These are phyloP conservation scores for Aspergillus steynii DNA, from an alignment of 495 filamentous ascomycete species.

Conservation along the genomic window DNA sequence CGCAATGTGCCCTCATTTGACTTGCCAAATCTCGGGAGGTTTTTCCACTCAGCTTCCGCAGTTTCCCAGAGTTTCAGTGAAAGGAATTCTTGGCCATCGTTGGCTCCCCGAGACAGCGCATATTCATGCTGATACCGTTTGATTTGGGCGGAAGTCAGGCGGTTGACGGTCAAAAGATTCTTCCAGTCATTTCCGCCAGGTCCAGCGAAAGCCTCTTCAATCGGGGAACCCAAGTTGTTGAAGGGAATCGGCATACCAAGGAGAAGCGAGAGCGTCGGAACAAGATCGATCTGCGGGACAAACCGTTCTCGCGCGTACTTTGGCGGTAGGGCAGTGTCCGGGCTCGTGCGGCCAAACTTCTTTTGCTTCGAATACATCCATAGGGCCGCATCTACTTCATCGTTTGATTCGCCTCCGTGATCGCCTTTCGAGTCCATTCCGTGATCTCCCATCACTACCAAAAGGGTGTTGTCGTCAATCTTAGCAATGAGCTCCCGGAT, in stretches of 20 bases:
- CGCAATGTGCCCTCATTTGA: conserved; percentile 34
- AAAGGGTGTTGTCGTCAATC: conserved; percentile 80
- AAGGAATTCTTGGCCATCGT: conserved; percentile 54
- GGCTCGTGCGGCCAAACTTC: conserved; percentile 74
- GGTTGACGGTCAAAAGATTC: conserved; percentile 72
- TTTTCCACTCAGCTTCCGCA: conserved; percentile 50
- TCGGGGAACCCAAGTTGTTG: conserved; percentile 94
- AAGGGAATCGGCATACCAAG: conserved; percentile 92
- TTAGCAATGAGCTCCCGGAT: conserved; percentile 68
- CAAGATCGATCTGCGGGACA: conserved; percentile 94
- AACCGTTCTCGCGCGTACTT: conserved; percentile 73
- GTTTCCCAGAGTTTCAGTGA: conserved; percentile 60
- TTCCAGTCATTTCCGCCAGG: conserved; percentile 64
- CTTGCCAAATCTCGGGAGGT: conserved; percentile 38
- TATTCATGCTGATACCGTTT: conserved; percentile 81
- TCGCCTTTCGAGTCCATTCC: conserved; percentile 98
- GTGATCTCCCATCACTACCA: conserved; percentile 97
- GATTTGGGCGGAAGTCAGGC: conserved; percentile 80
- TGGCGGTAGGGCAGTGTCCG: conserved; percentile 63
- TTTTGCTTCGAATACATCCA: conserved; percentile 96
- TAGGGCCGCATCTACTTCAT: conserved; percentile 89
- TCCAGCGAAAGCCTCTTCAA: conserved; percentile 89
- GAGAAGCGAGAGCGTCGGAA: conserved; percentile 84
- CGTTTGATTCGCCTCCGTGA: conserved; percentile 93
- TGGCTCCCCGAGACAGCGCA: conserved; percentile 58